These are phyloP conservation scores for Cicer yamashitae DNA, from an alignment of 306 rosid species.

Conservation along the genomic window DNA sequence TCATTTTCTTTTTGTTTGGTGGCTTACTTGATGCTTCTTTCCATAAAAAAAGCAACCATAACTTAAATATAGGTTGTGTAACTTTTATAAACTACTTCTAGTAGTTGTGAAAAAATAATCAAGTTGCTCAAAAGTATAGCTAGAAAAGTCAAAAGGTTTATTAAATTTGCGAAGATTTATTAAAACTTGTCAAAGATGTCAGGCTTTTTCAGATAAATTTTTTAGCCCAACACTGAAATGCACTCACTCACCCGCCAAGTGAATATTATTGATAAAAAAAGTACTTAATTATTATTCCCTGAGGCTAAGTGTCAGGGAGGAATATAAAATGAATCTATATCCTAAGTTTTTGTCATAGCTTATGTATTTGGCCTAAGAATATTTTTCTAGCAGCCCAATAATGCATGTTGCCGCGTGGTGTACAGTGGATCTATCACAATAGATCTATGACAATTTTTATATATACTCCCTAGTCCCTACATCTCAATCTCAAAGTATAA, in stretches of 20 bases:
- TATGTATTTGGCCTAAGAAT: conserved; percentile 21
- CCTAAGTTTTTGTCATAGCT: neutral
- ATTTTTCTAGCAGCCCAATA: conserved; percentile 23
- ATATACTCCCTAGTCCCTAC: too few species aligned
- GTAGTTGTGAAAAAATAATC: conserved; percentile 19
- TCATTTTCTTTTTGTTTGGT: conserved; percentile 51
- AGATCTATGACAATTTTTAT: too few species aligned
- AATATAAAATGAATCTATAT: conserved; percentile 14
- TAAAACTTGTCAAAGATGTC: conserved; percentile 50
- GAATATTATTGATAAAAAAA: too few species aligned
- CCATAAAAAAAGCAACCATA: conserved; percentile 35
- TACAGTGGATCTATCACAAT: neutral
- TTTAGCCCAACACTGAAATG: conserved; percentile 5
- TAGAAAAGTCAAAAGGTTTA: conserved; percentile 51
- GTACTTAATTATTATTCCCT: neutral
- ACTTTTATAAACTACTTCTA: neutral
- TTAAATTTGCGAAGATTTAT: conserved; percentile 5
- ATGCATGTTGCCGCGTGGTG: conserved; percentile 42
- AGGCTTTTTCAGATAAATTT: conserved; percentile 36
- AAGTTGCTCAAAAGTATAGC: conserved; percentile 26
- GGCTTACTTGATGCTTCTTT: conserved; percentile 42
- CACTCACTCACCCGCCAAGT: neutral
- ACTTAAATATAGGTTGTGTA: neutral
- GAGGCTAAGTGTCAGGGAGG: conserved; percentile 4
- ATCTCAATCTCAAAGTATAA: too few species aligned